These are phyloP conservation scores for Annulohypoxylon maeteangense DNA, from an alignment of 495 filamentous ascomycete genomes.

Conservation along the genomic window DNA sequence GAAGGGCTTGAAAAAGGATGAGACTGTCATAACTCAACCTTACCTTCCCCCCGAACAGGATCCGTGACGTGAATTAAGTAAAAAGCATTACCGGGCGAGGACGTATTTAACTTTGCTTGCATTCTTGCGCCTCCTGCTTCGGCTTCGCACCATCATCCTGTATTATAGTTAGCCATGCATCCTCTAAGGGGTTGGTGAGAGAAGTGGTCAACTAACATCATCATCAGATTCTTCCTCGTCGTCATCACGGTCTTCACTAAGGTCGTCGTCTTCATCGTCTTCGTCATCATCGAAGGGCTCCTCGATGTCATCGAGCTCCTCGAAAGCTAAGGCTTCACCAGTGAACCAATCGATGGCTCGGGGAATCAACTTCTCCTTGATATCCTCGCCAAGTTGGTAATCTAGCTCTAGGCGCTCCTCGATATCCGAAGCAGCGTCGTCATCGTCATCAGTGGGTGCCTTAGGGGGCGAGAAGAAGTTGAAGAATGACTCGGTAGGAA, in stretches of 20 bases:
- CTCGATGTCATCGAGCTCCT: conserved; percentile 91
- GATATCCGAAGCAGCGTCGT: conserved; percentile 86
- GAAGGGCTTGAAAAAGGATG: conserved; percentile 18
- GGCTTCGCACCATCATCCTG: conserved; percentile 96
- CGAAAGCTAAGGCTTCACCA: conserved; percentile 95
- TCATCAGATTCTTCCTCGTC: conserved; percentile 93
- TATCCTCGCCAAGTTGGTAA: conserved; percentile 98
- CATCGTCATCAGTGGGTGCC: conserved; percentile 78
- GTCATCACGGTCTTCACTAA: conserved; percentile 80
- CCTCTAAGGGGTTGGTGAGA: conserved; percentile 16
- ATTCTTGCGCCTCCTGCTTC: conserved; percentile 98
- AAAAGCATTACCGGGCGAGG: conserved; percentile 7
- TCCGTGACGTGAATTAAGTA: conserved; percentile 30
- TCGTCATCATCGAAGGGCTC: conserved; percentile 90
- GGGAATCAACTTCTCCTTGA: conserved; percentile 99
- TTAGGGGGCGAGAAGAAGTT: conserved; percentile 99
- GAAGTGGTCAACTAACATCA: conserved; percentile 71
- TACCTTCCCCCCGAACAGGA: conserved; percentile 19
- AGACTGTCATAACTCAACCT: conserved; percentile 23
- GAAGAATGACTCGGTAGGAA: conserved; percentile 99
- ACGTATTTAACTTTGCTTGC: conserved; percentile 92
- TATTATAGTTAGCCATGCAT: conserved; percentile 47
- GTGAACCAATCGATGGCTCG: conserved; percentile 99
- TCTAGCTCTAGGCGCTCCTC: conserved; percentile 98
- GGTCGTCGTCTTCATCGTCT: conserved; percentile 86